Base-by-base conservation (phyloP, 306 rosid species). In the Ziziphus jujuba region DNA sequence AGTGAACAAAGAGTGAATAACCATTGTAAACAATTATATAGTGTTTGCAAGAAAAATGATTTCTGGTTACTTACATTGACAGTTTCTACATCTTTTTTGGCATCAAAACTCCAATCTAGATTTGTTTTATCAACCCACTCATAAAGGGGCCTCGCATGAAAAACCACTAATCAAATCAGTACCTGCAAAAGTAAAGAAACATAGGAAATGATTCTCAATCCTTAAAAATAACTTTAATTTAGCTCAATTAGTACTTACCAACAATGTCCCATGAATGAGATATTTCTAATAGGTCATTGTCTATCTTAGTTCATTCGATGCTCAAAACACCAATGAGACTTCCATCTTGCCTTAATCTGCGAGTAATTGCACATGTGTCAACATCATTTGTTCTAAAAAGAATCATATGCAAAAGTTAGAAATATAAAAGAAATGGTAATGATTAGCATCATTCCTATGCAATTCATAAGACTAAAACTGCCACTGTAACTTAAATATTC, bases 311-410 rank as follows among this genome's bases (percentile, higher is more conserved):
- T 75, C 79, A 70, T 74, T 93, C 96, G 0, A 97, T 83, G 83
- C 96, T 90, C 87, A 93, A 83, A 59, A 77, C 95, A 72, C 99
- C 99, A 33, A 93, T 82, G 64, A 93, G 97, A 68, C 99, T 93
- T 47, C 99, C 99, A 81, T 93, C 96, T 77, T 90, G 82, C 70
- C 97, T 81, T 73, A 93, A 76, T 70, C 99, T 76, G 33, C 97
- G 97, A 36, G 98, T 90, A 77, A 93, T 90, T 66, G 95, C 96
- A 20, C 98, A 90, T 2, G 98, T 88, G 76, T 88, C 98, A 72
- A 90, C 97, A 80, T 93, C 97, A 81, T 86, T 96, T 93, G 86
- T 79, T 67, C 74, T 75, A 82, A 20, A 52, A 61, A 75, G 61
- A 67, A 61, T 43, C 66, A 66, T 71, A 51, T 70, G 36, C 20